Evolutionary conservation across 768 basidiomycete species (phyloP), one percentile per base, ranked within the genome.

Genomic region (Harrya chromipes): DNA sequence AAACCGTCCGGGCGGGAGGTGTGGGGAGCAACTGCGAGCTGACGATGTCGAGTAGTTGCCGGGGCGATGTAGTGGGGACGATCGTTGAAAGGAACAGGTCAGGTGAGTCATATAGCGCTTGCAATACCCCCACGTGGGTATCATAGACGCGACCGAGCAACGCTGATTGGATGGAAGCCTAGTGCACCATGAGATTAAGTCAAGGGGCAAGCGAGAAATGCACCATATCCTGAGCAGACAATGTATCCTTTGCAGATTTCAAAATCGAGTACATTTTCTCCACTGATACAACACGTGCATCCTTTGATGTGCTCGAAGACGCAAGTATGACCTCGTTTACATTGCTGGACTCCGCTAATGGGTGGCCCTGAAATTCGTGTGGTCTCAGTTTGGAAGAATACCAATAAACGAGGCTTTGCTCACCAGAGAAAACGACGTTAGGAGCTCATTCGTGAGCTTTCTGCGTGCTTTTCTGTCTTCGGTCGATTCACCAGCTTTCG

Each of bases 141-240:
- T 95, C 93, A 43, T 83, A 77, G 4, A 90, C 69, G 2, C 90
- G 82, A 13, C 83, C 78, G 26, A 85, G 63, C 5, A 97, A 69
- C 0, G 86, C 83, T 2, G 79, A 75, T n/a, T 73, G 74, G 17
- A 86, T 68, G 3, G 84, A 76, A 49, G 76, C 72, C 85, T 85
- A 36, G 3, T 31, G 43, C 12, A 43, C 9, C 6, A 21, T 64
- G 46, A 57, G 31, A 39, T 10, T 37, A 43, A 33, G 21, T 16
- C 39, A 27, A 33, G n/a, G 14, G 10, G 12, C 5, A 40, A 33
- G n/a, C 0, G 24, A 24, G 24, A 49, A 33, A 26, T 2, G 11
- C 59, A 64, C 64, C 59, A 72, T 43, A 23, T 85, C 81, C 0
- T 62, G 57, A 13, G 65, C 49, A 2, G 72, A 64, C 3, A 74